Evolutionary conservation across 352 stramenopile species (phyloP), one percentile per base, ranked within the genome.

Genomic region (Phytopythium cucurbitacearum): DNA sequence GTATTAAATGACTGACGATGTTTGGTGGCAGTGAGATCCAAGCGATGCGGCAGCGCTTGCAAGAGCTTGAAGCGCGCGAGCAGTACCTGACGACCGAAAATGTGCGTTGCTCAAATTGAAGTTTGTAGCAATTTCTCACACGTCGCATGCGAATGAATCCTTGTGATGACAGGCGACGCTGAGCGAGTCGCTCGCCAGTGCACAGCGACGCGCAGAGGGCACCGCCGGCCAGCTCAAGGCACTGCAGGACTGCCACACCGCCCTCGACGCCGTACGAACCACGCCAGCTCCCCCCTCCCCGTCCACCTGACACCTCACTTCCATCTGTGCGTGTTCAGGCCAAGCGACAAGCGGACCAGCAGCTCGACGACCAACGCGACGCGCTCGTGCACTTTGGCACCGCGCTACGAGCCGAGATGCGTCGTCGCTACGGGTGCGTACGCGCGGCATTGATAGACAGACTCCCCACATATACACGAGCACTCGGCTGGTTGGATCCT

Each of bases 341-440:
- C 15, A 69, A 71, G 37, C 52, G 57, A 7, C 53, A 60, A 16
- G 46, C 65, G 38, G 56, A 68, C 32, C 65, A 68, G 47, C 51
- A 71, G n/a, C 52, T 73, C 11, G 49, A 53, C 4, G 36, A 36
- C 1, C 64, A 80, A 48, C 68, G 44, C 10, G 54, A 51, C 12
- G 62, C 67, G 28, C 74, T 68, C 38, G 67, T 80, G 54, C 53
- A 87, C 65, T 89, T 87, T 56, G 65, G 66, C 9, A 57, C 56
- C 12, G 73, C 85, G 36, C 56, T 87, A 33, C 74, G 83, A 38
- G 41, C 41, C 34, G 69, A 86, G 47, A 43, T 89, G 7, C 69
- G 66, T 15, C 77, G 73, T 51, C 78, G 78, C 46, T 85, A 87
- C 48, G 78, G 75, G 75, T 89, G 40, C 46, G 69, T 62, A 15